Percentiles rank a stretch among this genome's conserved stretches.
These are phyloP conservation scores for Penicillium nordicum DNA, from an alignment of 2,329 filamentous ascomycete species.

Conservation along the genomic window DNA sequence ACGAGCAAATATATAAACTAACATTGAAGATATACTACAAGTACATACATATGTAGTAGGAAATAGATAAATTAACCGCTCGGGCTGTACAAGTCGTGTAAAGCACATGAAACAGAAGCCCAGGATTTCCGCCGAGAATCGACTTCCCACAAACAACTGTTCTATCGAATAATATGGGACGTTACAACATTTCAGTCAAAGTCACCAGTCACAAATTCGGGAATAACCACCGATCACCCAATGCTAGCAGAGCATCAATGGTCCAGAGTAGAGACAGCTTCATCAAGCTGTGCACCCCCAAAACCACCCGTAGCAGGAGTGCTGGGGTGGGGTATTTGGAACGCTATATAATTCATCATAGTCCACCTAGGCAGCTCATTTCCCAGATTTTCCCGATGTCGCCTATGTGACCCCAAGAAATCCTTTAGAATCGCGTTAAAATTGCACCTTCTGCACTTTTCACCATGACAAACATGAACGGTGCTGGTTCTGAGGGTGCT, in stretches of 20 bases:
- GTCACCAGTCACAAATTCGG: not conserved
- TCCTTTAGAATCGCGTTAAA: not conserved
- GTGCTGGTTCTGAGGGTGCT: slow-evolving; percentile 7
- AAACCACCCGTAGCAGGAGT: not conserved
- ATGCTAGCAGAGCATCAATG: not conserved
- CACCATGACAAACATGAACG: slow-evolving; percentile 9
- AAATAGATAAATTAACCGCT: slow-evolving; percentile 3
- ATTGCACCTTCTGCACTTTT: not conserved
- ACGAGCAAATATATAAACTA: not conserved
- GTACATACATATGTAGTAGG: not conserved
- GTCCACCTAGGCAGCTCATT: not conserved
- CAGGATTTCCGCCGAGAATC: slow-evolving; percentile 4
- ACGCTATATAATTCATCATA: slow-evolving; percentile 1
- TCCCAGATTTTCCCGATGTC: not conserved
- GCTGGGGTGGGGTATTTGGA: not conserved
- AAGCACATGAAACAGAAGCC: not conserved
- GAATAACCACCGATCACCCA: slow-evolving; percentile 11
- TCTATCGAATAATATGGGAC: slow-evolving; percentile 1
- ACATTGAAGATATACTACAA: not conserved
- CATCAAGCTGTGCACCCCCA: not conserved
- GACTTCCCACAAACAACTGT: not conserved
- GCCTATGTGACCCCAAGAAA: not conserved
- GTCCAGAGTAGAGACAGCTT: not conserved
- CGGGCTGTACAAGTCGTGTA: slow-evolving; percentile 1
- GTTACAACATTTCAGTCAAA: slow-evolving; percentile 1